phyloP scores from a whole-genome alignment of 768 basidiomycete species.

The Calvatia gigantea region DNA sequence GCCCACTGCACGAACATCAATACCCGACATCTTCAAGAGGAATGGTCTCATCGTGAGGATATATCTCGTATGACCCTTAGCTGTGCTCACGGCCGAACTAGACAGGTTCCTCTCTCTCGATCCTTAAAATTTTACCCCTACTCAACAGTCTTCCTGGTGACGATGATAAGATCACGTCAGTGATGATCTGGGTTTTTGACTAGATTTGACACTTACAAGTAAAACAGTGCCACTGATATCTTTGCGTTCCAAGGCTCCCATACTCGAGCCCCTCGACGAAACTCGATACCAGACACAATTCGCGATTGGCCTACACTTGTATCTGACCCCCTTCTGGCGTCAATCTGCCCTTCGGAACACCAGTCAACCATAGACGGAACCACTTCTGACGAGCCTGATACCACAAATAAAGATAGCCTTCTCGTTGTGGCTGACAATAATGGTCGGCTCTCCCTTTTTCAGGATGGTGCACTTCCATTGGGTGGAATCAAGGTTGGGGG shows the following conservation, averaged over 20 bases:
- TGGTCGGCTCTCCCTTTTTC: conserved; percentile 60
- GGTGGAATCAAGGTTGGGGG: conserved; percentile 31
- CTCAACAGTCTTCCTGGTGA: conserved; percentile 70
- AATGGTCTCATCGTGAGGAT: conserved; percentile 55
- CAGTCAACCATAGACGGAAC: conserved; percentile 23
- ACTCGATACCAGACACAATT: conserved; percentile 55
- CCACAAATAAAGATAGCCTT: conserved; percentile 60
- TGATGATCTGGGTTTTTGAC: conserved; percentile 15
- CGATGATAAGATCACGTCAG: conserved; percentile 63
- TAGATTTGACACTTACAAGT: conserved; percentile 14
- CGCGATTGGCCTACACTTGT: conserved; percentile 67
- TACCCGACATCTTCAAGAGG: conserved; percentile 77
- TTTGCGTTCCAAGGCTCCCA: conserved; percentile 79
- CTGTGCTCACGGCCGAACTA: conserved; percentile 28
- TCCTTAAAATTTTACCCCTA: conserved; percentile 65
- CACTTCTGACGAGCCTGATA: conserved; percentile 40
- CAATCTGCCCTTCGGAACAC: conserved; percentile 48
- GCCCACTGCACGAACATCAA: conserved; percentile 32
- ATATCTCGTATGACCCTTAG: conserved; percentile 2
- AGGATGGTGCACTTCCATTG: conserved; percentile 75
- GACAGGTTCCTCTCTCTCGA: conserved; percentile 77
- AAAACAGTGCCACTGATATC: conserved; percentile 64
- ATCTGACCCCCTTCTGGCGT: conserved; percentile 51
- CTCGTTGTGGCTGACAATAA: conserved; percentile 55
- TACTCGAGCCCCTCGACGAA: conserved; percentile 40